These are phyloP conservation scores for Pythium oligandrum DNA, from an alignment of 352 stramenopile genomes.

Conservation along the genomic window DNA sequence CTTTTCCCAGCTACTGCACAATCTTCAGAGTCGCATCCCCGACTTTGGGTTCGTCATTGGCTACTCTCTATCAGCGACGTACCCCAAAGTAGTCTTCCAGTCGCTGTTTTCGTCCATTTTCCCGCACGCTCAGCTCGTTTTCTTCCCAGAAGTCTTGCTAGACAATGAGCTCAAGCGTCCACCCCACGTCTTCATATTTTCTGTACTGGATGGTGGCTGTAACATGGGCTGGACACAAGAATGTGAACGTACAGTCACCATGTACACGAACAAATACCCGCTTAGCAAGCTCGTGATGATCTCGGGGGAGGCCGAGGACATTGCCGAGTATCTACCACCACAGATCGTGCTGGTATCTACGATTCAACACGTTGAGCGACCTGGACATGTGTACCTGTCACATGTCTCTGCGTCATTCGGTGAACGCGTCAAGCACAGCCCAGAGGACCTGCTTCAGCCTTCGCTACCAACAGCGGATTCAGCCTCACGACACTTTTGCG, in stretches of 20 bases:
- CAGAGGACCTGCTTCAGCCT: slow-evolving; percentile 20
- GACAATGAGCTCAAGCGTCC: slow-evolving; percentile 7
- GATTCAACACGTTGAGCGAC: neutral
- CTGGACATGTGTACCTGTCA: slow-evolving; percentile 14
- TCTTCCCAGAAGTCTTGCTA: slow-evolving; percentile 16
- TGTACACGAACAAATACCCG: too few species aligned
- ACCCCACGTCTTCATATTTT: slow-evolving; percentile 34
- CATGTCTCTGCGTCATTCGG: slow-evolving; percentile 34
- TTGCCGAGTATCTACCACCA: neutral
- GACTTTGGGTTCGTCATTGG: slow-evolving; percentile 1
- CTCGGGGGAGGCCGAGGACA: slow-evolving; percentile 13
- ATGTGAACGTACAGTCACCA: too few species aligned
- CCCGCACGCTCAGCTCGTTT: slow-evolving; percentile 14
- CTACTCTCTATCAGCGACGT: neutral
- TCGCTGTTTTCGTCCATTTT: slow-evolving; percentile 29
- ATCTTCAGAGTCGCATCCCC: neutral
- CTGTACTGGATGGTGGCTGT: slow-evolving; percentile 6
- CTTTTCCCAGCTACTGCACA: slow-evolving; percentile 5
- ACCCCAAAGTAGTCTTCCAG: slow-evolving; percentile 16
- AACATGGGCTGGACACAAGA: too few species aligned
- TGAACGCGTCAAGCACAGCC: slow-evolving; percentile 23
- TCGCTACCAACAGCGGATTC: neutral
- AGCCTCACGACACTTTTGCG: slow-evolving; percentile 29
- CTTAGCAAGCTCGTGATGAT: too few species aligned
- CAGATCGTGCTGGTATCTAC: neutral